Evolutionary conservation across 176 grass and related monocot genomes (phyloP).

Genomic region (Pharus latifolius): DNA sequence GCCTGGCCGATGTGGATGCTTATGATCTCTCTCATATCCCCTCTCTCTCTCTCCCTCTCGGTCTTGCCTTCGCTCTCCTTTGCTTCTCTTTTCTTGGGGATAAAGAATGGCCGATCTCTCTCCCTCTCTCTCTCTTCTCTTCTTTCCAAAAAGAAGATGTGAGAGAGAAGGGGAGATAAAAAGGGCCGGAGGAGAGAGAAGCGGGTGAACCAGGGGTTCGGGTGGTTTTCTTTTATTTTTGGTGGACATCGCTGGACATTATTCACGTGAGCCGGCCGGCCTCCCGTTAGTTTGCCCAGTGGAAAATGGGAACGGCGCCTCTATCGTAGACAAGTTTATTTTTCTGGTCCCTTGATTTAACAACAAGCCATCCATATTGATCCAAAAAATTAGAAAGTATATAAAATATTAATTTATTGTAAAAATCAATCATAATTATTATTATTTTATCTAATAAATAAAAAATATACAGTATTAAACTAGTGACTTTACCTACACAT

Average conservation of each 20-base stretch:
- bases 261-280: conserved; percentile 5
- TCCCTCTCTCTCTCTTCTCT: conserved; percentile 3
- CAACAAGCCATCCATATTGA: too few relatives aligned
- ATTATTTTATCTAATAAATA: too few relatives aligned
- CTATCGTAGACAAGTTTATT: too few relatives aligned
- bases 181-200: conserved; percentile 1
- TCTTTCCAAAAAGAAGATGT: conserved; percentile 38
- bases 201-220: neutral
- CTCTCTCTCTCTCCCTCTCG: neutral
- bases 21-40: conserved; percentile 86
- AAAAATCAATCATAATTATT: too few relatives aligned
- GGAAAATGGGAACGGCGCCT: too few relatives aligned
- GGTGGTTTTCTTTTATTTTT: conserved; percentile 18
- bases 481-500: too few relatives aligned
- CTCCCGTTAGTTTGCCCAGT: too few relatives aligned
- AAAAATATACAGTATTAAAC: too few relatives aligned
- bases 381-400: too few relatives aligned
- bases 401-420: too few relatives aligned
- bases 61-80: too few relatives aligned
- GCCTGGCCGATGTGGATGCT: conserved; percentile 94
- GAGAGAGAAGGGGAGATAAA: conserved; percentile 49
- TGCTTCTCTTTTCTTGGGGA: neutral
- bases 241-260: neutral
- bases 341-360: too few relatives aligned
- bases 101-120: neutral